Conservation (phyloP, 1,284 basidiomycete species). For the Phylloboletellus chloephorus region DNA sequence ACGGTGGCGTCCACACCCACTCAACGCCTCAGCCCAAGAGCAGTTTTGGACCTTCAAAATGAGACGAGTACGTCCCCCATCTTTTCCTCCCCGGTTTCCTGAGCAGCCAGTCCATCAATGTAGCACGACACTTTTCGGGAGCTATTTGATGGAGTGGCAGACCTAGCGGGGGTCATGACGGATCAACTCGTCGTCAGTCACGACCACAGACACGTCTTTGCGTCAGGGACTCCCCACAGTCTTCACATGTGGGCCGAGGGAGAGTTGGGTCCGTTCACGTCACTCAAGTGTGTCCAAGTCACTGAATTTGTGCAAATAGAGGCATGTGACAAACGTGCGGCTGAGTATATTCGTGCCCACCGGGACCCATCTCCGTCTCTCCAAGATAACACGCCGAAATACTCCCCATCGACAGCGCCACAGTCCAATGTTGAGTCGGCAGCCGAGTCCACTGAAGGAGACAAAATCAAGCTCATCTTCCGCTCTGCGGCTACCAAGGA, state of each 20-base stretch:
- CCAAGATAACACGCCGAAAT: slow-evolving; percentile 7
- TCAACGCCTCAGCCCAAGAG: slow-evolving; percentile 36
- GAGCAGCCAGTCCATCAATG: slow-evolving; percentile 1
- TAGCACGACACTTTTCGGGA: slow-evolving; percentile 59
- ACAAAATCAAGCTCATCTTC: slow-evolving; percentile 58
- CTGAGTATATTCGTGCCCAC: slow-evolving; percentile 51
- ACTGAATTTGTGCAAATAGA: slow-evolving; percentile 38
- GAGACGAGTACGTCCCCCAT: slow-evolving; percentile 45
- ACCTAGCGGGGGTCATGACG: slow-evolving; percentile 45
- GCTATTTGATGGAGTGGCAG: slow-evolving; percentile 58
- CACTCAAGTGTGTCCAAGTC: background rate
- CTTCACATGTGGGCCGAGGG: slow-evolving; percentile 62
- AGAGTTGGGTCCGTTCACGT: slow-evolving; percentile 48
- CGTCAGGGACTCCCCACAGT: slow-evolving; percentile 60
- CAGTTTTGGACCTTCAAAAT: slow-evolving; percentile 49
- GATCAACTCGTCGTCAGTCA: slow-evolving; percentile 54
- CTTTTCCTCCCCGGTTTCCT: background rate
- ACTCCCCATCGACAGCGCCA: slow-evolving; percentile 15
- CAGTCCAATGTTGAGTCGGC: slow-evolving; percentile 40
- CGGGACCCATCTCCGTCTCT: slow-evolving; percentile 24
- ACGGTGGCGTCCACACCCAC: slow-evolving; percentile 60
- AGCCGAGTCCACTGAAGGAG: slow-evolving; percentile 35
- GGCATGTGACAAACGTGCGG: slow-evolving; percentile 57
- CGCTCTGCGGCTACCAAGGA: slow-evolving; percentile 46
- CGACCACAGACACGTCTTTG: slow-evolving; percentile 55